Evolutionary conservation across 148 eudicot species (phyloP).

Genomic region (Silene latifolia): DNA sequence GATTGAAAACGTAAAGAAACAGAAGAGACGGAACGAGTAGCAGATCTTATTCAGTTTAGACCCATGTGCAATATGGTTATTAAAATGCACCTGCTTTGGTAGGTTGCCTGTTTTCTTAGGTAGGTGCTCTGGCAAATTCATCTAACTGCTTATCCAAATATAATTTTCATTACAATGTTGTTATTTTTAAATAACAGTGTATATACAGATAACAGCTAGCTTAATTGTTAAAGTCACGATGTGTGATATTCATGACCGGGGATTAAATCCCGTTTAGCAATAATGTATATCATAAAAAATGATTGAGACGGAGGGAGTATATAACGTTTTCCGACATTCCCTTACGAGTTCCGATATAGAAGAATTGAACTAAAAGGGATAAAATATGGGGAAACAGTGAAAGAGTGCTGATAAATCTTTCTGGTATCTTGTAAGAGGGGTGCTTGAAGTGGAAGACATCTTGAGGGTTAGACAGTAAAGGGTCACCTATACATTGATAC

Average conservation of each 20-base stretch:
- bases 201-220: too few relatives aligned
- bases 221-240: too few relatives aligned
- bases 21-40: too few relatives aligned
- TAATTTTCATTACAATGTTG: too few relatives aligned
- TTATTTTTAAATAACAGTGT: too few relatives aligned
- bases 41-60: too few relatives aligned
- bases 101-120: conserved; percentile 41
- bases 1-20: too few relatives aligned
- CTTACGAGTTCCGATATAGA: too few relatives aligned
- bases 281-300: too few relatives aligned
- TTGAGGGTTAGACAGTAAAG: conserved; percentile 38
- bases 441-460: conserved; percentile 51
- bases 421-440: conserved; percentile 32
- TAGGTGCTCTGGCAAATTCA: conserved; percentile 40
- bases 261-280: too few relatives aligned
- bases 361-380: conserved; percentile 1
- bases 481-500: conserved; percentile 36
- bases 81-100: conserved; percentile 25
- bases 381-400: neutral
- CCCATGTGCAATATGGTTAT: neutral
- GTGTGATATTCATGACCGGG: too few relatives aligned
- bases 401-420: neutral
- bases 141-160: neutral
- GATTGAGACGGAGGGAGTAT: too few relatives aligned
- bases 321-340: neutral